Evolutionary conservation across 78 protist genomes (phyloP), one percentile per base, ranked within the genome.

Genomic region (Dictyostelium capitatum): DNA sequence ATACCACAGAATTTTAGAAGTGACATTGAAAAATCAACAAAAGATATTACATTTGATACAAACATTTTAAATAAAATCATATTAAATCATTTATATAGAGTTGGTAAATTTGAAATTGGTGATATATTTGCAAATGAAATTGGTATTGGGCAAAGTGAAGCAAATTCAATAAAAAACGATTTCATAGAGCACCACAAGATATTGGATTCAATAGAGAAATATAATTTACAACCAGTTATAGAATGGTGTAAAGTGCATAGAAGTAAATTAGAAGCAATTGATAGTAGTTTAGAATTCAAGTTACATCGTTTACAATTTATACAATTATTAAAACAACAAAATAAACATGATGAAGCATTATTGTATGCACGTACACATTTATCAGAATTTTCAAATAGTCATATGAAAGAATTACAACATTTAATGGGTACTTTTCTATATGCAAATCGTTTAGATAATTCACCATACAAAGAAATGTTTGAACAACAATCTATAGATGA

Each of bases 1-100:
- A 23, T 57, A 9, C 23, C 19, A 83, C 57, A 51, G n/a, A 65
- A 53, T 47, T 51, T 85, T 30, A 72, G 83, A 75, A 32, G 48
- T 14, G 92, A 85, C 47, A 85, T 85, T 23, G 92, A 85, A 85
- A 47, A 73, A 54, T 72, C 92, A 59, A 62, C 92, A 41, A 85
- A 85, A 75, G 92, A 75, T 43, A 57, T 85, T 9, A 83, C 65
- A 47, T 90, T 90, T 62, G 89, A 75, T 41, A 30, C 46, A 0
- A 43, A 56, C 5, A 62, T 12, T 41, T 48, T 96, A 78, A 90
- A 96, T 79, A 30, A 91, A 19, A 30, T 73, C 25, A 79, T 96
- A 23, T 70, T 95, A 14, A 30, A 96, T 73, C 97, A 96, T 87
- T 65, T 96, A 64, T 74, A 89, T 65, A 69, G 97, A 59, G 83